Conservation (phyloP, 495 filamentous ascomycete genomes). For the Tuber magnatum region DNA sequence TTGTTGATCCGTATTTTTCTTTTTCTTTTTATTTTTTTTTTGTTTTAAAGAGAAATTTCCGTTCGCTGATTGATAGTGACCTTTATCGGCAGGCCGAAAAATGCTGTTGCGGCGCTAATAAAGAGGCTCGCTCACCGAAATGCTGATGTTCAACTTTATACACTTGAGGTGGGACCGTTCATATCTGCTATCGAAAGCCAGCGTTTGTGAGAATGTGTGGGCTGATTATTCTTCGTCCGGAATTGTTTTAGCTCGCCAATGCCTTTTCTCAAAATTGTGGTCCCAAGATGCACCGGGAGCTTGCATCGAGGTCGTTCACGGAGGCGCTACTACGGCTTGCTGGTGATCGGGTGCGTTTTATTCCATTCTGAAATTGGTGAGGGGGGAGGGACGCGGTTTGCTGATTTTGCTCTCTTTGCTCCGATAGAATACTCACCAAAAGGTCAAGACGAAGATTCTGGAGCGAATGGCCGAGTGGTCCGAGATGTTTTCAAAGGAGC, state of each 20-base stretch:
- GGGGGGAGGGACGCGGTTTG: not conserved
- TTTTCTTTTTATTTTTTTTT: not conserved
- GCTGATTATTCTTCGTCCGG: conserved; percentile 32
- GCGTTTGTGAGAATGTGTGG: not conserved
- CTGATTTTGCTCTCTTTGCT: not conserved
- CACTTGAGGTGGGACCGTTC: conserved; percentile 67
- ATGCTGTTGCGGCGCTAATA: conserved; percentile 88
- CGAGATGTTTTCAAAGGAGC: conserved; percentile 83
- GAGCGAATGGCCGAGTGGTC: conserved; percentile 96
- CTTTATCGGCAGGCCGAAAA: conserved; percentile 58
- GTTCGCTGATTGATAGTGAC: not conserved
- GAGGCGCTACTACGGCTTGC: conserved; percentile 87
- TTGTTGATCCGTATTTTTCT: not conserved
- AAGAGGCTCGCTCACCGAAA: conserved; percentile 94
- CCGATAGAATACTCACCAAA: conserved; percentile 75
- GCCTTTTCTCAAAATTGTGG: conserved; percentile 94
- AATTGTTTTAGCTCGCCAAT: conserved; percentile 66
- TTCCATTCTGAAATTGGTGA: not conserved
- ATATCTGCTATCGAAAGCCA: not conserved
- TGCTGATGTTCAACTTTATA: conserved; percentile 98
- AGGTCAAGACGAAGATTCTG: conserved; percentile 93
- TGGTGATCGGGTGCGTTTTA: conserved; percentile 59
- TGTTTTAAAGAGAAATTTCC: not conserved
- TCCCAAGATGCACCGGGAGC: conserved; percentile 79
- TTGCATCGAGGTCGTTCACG: conserved; percentile 90